Evolutionary conservation across 2,329 filamentous ascomycete genomes (phyloP), one percentile per base, ranked within the genome.

Genomic region (Cladosporium halotolerans): DNA sequence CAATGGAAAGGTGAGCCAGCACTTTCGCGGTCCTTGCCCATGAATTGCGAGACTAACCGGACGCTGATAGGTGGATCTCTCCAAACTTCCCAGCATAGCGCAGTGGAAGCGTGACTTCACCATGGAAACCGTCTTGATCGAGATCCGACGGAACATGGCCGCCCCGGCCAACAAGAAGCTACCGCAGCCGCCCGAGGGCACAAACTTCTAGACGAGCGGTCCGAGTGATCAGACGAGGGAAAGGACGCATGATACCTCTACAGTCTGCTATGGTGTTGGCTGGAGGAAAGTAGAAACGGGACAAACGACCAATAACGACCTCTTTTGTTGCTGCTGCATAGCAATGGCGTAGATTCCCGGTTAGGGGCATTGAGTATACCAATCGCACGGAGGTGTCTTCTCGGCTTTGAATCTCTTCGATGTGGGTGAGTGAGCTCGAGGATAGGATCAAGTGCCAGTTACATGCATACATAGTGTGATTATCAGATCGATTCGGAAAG

Each of bases 21-120:
- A 11, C 8, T 8, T 39, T 14, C 3, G 10, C 16, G 7, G 4
- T 11, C 9, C 34, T 11, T 8, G 41, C 6, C 9, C 9, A 32
- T 1, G 4, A 23, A 28, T 28, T 7, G 7, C 16, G 36, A 40
- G 13, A 40, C 36, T n/a, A n/a, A 16, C n/a, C 6, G 1, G 14
- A 28, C 33, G 67, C 3, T 7, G 7, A 28, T 28, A 89, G 77
- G 89, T 97, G 62, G 90, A 97, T 67, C 84, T 88, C 14, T 79
- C 79, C 55, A 89, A 91, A 67, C 79, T 99, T 33, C 87, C 87
- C 13, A 95, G 91, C 65, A 79, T 99, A 42, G 82, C 85, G 52
- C 84, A 88, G 70, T 99, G 93, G 93, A 93, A 88, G 76, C 80
- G 89, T 56, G 86, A 95, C 44, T 93, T 90, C 68, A 95, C 90